Evolutionary conservation across 116 monocot genomes (phyloP).

Genomic region (Dioscorea cayenensis): DNA sequence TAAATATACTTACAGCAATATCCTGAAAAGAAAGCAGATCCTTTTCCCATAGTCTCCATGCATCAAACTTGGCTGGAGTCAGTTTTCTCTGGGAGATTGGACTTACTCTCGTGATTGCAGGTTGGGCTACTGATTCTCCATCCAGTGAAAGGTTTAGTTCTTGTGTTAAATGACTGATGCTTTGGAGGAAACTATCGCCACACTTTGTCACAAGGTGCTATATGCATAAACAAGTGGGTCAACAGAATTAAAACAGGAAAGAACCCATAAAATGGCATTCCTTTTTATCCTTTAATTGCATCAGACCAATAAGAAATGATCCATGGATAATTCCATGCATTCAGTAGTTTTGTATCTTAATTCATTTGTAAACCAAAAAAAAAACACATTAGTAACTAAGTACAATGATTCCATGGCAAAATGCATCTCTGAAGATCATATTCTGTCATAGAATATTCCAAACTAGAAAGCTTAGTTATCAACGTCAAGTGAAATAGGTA

Average conservation of each 20-base stretch:
- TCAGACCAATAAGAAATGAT: not conserved
- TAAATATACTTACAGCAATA: conserved; percentile 63
- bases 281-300: not conserved
- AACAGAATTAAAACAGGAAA: not conserved
- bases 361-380: not conserved
- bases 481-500: too few species aligned
- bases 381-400: not conserved
- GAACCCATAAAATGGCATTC: not conserved
- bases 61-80: conserved; percentile 52
- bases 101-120: conserved; percentile 14
- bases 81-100: conserved; percentile 28
- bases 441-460: too few species aligned
- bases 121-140: conserved; percentile 33
- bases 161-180: conserved; percentile 44
- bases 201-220: conserved; percentile 57
- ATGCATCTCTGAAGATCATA: not conserved
- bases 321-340: not conserved
- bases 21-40: conserved; percentile 47
- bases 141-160: conserved; percentile 57
- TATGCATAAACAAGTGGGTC: conserved; percentile 4
- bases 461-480: too few species aligned
- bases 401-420: not conserved
- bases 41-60: conserved; percentile 87
- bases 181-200: conserved; percentile 55
- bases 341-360: not conserved